Percentiles rank a stretch among this genome's conserved stretches.
Conservation (phyloP, 176 grass and related monocot genomes). For the Leersia perrieri region DNA sequence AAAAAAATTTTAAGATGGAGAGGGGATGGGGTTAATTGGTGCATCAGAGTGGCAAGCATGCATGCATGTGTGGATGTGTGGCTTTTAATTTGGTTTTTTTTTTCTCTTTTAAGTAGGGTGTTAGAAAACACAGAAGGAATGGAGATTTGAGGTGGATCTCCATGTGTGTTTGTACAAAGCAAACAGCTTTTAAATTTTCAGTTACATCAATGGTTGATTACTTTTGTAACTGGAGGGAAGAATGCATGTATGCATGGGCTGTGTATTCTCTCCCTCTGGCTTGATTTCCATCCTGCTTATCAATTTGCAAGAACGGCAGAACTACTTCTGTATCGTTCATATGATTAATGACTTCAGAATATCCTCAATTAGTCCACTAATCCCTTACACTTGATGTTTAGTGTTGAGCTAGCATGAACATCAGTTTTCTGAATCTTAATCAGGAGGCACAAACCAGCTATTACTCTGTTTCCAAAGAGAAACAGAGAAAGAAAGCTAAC, state of each 20-base stretch:
- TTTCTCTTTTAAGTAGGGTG: slow-evolving; percentile 5
- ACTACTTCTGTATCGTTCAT: neutral
- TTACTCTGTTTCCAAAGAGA: neutral
- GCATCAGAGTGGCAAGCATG: slow-evolving; percentile 21
- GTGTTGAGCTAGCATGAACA: neutral
- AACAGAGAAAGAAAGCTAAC: neutral
- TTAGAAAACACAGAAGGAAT: slow-evolving; percentile 41
- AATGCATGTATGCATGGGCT: neutral
- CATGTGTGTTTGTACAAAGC: slow-evolving; percentile 62
- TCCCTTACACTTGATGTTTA: neutral
- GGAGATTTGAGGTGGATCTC: slow-evolving; percentile 50
- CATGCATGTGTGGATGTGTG: slow-evolving; percentile 25
- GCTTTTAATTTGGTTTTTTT: slow-evolving; percentile 8
- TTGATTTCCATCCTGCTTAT: slow-evolving; percentile 17
- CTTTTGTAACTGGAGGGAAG: slow-evolving; percentile 1
- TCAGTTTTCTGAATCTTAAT: neutral
- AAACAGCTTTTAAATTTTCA: slow-evolving; percentile 18
- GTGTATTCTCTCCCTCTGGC: neutral
- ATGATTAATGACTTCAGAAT: neutral
- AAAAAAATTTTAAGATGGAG: neutral
- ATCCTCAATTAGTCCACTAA: neutral
- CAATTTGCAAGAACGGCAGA: slow-evolving; percentile 12
- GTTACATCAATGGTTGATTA: slow-evolving; percentile 34
- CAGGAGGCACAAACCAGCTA: neutral
- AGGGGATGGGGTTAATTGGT: neutral